phyloP scores from a whole-genome alignment of 169 alveolate genomes.

The Neospora caninum region DNA sequence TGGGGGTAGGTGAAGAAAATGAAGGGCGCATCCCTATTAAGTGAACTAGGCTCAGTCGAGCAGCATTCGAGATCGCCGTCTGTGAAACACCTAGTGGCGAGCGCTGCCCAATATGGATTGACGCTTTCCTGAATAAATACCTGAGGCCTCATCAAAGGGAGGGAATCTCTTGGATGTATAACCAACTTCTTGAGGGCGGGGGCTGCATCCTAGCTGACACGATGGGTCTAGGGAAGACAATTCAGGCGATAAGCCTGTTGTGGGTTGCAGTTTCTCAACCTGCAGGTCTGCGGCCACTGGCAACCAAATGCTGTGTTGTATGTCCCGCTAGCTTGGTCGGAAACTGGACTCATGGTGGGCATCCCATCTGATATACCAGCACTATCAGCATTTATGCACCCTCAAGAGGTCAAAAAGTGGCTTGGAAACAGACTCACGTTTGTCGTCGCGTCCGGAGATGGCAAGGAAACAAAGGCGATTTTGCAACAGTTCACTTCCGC shows the following conservation, averaged over 20 bases:
- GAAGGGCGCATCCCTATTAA: neutral
- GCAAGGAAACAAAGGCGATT: neutral
- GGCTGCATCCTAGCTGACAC: conserved; percentile 60
- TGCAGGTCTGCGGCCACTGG: conserved; percentile 10
- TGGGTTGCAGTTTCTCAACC: neutral
- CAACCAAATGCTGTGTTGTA: conserved; percentile 32
- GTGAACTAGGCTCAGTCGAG: neutral
- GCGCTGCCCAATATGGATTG: neutral
- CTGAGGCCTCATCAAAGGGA: conserved; percentile 47
- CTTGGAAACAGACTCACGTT: conserved; percentile 24
- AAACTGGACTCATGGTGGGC: conserved; percentile 39
- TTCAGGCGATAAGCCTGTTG: conserved; percentile 43
- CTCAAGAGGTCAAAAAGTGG: conserved; percentile 55
- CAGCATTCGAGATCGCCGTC: conserved; percentile 19
- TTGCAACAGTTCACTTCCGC: conserved; percentile 30
- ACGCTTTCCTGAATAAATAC: conserved; percentile 1
- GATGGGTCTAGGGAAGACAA: conserved; percentile 59
- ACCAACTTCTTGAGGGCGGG: neutral
- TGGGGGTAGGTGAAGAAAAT: neutral
- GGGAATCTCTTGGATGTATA: conserved; percentile 47
- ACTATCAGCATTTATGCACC: neutral
- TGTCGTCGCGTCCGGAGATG: conserved; percentile 33
- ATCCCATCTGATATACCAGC: neutral
- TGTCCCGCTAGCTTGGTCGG: conserved; percentile 59
- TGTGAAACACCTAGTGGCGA: neutral